Base-by-base conservation (phyloP, 768 basidiomycete genomes). In the Xerocomellus amylosporus region DNA sequence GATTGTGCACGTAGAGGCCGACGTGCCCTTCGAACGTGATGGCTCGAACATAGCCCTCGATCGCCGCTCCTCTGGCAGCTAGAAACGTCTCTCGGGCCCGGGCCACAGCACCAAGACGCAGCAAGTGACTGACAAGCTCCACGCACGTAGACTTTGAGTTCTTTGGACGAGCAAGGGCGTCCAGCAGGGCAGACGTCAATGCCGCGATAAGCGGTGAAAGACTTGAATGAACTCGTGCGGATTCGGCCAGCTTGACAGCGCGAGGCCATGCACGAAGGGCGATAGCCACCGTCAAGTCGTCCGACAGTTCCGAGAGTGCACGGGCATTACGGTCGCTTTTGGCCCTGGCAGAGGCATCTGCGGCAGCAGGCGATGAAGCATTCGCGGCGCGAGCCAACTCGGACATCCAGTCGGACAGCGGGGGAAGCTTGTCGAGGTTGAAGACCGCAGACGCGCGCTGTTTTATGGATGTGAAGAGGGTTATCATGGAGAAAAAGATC, bases 1-100 rank as follows among this genome's bases (percentile, higher is more conserved):
- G 76, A 64, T 98, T 92, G 33, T 84, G 87, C 45, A 98, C 80
- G 64, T 96, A 98, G 46, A 87, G 79, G 3, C 80, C 82, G 33
- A 95, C 84, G 63, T 94, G 85, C 3, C 96, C 95, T 60, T 96
- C 93, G 59, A 94, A 95, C 45, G 81, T 79, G 63, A 99, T 97
- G 62, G 85, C 88, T 44, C 95, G 79, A n/a, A 93, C 81, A 44
- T 92, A 82, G 37, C 80, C 79, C 51, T 81, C 79, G 64, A 97
- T 84, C 2, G 93, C 81, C 43, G 85, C 81, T 2, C 83, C 78
- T 14, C 97, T 81, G 62, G 92, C 88, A 12, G 80, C 75, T 8
- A 99, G 76, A 71, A 98, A 96, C 2, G 91, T 86, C 45, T 78
- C 84, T 19, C 93, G 80, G 0, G 96, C 96, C 4, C 86, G 82